Conservation (phyloP, 1,284 basidiomycete species). For the Neonothopanus nambi region DNA sequence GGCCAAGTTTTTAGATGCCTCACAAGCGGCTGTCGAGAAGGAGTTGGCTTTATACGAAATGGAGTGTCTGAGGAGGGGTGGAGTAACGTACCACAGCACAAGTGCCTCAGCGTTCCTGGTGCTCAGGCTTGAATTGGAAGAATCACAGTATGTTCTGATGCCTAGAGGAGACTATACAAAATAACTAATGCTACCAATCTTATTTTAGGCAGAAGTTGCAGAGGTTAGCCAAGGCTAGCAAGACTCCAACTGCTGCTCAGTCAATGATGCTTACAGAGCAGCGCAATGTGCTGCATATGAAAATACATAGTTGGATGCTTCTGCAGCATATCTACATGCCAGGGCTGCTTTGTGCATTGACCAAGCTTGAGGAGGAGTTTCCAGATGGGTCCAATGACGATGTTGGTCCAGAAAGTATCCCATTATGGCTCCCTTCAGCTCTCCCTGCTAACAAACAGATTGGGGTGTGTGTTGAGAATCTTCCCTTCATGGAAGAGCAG, state of each 20-base stretch:
- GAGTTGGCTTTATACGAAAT: background rate
- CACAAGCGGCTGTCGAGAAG: background rate
- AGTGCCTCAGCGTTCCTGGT: background rate
- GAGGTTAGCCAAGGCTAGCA: no score
- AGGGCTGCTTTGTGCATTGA: conserved; percentile 12
- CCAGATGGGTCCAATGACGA: background rate
- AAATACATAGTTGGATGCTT: background rate
- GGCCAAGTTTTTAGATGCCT: no score
- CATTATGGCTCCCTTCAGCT: conserved; percentile 20
- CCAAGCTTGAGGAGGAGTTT: background rate
- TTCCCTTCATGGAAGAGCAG: conserved; percentile 16
- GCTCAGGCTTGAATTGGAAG: background rate
- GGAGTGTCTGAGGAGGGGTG: background rate
- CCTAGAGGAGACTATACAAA: no score
- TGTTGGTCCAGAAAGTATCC: conserved; percentile 15
- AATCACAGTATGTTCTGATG: no score
- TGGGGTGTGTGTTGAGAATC: conserved; percentile 9
- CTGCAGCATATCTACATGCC: conserved; percentile 15
- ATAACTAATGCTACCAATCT: no score
- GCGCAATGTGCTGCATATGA: background rate
- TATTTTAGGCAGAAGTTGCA: no score
- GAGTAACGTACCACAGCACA: background rate
- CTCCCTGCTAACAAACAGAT: conserved; percentile 6
- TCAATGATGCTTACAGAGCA: background rate
- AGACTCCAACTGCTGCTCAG: no score